These are phyloP conservation scores for Neofusicoccum kwambonambiense DNA, from an alignment of 2,329 filamentous ascomycete species.

Conservation along the genomic window DNA sequence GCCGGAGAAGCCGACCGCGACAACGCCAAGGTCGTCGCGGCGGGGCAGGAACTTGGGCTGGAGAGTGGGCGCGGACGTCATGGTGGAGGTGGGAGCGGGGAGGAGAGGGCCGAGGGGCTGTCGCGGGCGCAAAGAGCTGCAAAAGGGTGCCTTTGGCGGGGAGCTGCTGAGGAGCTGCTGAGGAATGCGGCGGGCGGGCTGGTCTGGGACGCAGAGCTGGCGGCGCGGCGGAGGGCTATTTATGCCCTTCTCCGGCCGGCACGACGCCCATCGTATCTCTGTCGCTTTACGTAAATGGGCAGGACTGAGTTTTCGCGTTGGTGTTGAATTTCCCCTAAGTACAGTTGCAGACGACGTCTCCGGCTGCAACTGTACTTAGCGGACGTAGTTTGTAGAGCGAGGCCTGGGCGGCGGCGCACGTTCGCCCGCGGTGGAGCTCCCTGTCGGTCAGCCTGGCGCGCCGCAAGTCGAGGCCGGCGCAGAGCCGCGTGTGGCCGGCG, in stretches of 20 bases:
- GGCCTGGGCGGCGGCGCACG: constrained; percentile 3
- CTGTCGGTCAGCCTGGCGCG: not conserved
- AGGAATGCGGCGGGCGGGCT: not conserved
- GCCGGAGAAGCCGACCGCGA: constrained; percentile 94
- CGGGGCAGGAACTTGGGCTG: constrained; percentile 75
- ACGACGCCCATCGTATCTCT: constrained; percentile 13
- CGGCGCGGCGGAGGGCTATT: constrained; percentile 9
- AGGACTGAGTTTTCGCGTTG: constrained; percentile 18
- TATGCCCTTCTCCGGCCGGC: constrained; percentile 4
- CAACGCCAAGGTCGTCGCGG: constrained; percentile 79
- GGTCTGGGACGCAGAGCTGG: not conserved
- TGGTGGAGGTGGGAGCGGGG: constrained; percentile 26
- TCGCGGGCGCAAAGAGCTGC: not conserved
- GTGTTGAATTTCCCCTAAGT: constrained; percentile 17
- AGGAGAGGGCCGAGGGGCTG: not conserved
- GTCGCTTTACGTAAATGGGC: constrained; percentile 18
- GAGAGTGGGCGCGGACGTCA: constrained; percentile 59
- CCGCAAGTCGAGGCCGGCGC: not conserved
- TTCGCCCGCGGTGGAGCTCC: not conserved
- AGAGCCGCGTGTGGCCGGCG: no score
- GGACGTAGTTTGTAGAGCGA: constrained; percentile 3
- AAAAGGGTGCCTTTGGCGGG: not conserved
- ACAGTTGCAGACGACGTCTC: constrained; percentile 1
- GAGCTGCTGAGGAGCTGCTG: not conserved
- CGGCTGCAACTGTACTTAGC: constrained; percentile 17